Evolutionary conservation across 208 protist genomes (phyloP).

Genomic region (Acanthamoeba sp.): DNA sequence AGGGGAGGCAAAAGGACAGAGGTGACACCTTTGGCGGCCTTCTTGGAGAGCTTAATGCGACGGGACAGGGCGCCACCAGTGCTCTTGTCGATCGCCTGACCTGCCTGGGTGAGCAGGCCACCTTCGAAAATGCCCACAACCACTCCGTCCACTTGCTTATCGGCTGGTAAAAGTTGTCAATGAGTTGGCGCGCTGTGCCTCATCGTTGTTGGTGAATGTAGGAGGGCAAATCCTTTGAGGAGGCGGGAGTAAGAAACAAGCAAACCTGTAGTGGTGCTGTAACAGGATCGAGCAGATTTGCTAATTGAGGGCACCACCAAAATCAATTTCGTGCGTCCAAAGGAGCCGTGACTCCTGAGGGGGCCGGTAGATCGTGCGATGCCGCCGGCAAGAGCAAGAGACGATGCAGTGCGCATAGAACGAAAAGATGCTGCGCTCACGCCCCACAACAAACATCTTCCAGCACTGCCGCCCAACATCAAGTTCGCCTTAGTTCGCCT

Average conservation of each 20-base stretch:
- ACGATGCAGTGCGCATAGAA: no score
- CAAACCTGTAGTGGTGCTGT: conserved; percentile 9
- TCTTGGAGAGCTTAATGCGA: conserved; percentile 60
- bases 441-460: no score
- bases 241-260: not conserved
- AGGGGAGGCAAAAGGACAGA: no score
- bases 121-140: conserved; percentile 50
- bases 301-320: not conserved
- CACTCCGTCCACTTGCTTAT: conserved; percentile 24
- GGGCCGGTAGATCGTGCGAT: no score
- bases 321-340: not conserved
- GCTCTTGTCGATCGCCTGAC: conserved; percentile 41
- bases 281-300: not conserved
- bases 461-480: no score
- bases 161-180: not conserved
- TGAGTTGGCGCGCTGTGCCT: no score
- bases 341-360: not conserved
- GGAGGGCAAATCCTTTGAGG: no score
- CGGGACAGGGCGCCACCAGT: not conserved
- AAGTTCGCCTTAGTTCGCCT: no score
- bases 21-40: conserved; percentile 17
- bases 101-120: conserved; percentile 38
- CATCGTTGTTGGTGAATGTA: no score
- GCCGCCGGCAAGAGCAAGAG: no score
- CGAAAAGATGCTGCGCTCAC: no score